phyloP scores from a whole-genome alignment of 805 yeast species.

The Blastobotrys mokoenaii region DNA sequence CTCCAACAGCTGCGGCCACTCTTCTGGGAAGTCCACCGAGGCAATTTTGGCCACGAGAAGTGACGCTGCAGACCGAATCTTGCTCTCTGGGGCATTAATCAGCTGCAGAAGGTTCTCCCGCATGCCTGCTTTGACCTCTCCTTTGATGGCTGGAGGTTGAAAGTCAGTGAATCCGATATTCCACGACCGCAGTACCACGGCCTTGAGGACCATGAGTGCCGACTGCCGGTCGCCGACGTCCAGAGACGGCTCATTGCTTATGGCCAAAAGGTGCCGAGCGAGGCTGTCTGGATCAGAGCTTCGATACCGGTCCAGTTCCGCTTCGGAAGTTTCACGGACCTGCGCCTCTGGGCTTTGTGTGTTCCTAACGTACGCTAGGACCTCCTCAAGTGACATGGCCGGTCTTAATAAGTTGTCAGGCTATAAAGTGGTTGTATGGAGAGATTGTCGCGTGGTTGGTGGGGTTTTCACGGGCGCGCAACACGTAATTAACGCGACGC shows the following conservation, averaged over 20 bases:
- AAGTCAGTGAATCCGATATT: conserved; percentile 73
- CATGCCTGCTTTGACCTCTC: conserved; percentile 42
- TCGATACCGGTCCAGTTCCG: not conserved
- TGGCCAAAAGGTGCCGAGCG: not conserved
- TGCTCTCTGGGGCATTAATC: conserved; percentile 42
- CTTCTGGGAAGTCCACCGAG: conserved; percentile 87
- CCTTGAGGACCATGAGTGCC: conserved; percentile 56
- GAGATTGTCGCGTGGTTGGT: too few species aligned
- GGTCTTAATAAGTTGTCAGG: too few species aligned
- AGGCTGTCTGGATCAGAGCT: not conserved
- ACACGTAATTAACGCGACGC: too few species aligned
- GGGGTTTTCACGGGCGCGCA: too few species aligned
- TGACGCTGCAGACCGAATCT: conserved; percentile 57
- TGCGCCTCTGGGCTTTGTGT: too few species aligned
- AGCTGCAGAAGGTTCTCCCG: conserved; percentile 45
- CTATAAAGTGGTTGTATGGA: too few species aligned
- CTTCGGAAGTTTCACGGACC: not conserved
- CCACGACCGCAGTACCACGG: conserved; percentile 70
- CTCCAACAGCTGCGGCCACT: conserved; percentile 67
- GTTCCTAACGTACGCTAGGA: too few species aligned
- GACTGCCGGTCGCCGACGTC: conserved; percentile 35
- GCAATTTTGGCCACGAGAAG: conserved; percentile 79
- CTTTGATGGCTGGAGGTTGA: conserved; percentile 43
- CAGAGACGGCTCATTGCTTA: not conserved
- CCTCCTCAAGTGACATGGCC: too few species aligned